Conservation (phyloP, 768 basidiomycete genomes). For the Suillus paluster region DNA sequence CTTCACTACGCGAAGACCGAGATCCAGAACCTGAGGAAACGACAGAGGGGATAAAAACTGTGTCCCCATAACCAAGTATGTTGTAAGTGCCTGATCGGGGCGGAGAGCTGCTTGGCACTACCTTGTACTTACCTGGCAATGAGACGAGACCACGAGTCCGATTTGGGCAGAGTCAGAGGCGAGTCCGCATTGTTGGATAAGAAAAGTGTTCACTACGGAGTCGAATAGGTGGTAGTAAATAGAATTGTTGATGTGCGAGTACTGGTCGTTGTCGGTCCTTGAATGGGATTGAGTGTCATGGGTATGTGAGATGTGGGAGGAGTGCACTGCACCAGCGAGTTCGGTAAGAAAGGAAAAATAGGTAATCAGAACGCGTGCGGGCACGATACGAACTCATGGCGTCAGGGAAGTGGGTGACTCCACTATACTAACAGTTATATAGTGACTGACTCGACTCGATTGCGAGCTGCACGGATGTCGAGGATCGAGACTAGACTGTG, state of each 20-base stretch:
- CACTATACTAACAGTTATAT: too few species aligned
- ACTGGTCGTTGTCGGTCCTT: conserved; percentile 90
- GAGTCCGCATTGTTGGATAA: conserved; percentile 65
- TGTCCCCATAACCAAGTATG: background rate
- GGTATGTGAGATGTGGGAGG: conserved; percentile 1
- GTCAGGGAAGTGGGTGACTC: too few species aligned
- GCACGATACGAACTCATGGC: background rate
- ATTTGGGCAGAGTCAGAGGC: conserved; percentile 59
- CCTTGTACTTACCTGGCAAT: conserved; percentile 61
- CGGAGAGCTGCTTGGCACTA: background rate
- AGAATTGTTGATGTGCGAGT: conserved; percentile 80
- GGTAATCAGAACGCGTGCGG: conserved; percentile 52
- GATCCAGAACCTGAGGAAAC: conserved; percentile 72
- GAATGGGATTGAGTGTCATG: background rate
- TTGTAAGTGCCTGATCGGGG: background rate
- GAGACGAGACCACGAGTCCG: conserved; percentile 80
- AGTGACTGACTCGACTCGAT: background rate
- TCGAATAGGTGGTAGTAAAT: conserved; percentile 85
- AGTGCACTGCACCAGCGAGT: conserved; percentile 63
- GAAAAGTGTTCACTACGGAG: conserved; percentile 80
- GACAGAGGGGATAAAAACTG: conserved; percentile 75
- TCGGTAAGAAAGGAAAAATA: conserved; percentile 61
- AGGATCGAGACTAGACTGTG: too few species aligned
- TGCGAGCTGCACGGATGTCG: too few species aligned
- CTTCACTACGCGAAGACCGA: conserved; percentile 69